Percentiles rank a stretch among this genome's conserved stretches.
These are phyloP conservation scores for Plasmodium sp. DNA, from an alignment of 169 alveolate species.

Conservation along the genomic window DNA sequence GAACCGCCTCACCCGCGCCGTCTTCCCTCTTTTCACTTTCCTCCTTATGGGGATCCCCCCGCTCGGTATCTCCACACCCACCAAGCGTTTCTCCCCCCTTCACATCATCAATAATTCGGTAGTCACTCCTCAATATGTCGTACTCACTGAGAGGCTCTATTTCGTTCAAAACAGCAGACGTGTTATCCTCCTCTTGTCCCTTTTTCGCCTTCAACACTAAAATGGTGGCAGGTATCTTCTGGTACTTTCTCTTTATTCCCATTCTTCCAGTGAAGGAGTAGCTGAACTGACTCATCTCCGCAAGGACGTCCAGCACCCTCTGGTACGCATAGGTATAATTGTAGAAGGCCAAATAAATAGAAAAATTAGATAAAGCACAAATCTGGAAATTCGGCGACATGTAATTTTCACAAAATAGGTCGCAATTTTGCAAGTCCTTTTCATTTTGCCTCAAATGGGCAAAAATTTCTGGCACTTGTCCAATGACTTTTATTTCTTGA, in stretches of 20 bases:
- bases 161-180: slow-evolving; percentile 36
- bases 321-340: slow-evolving; percentile 75
- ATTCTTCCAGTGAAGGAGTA: slow-evolving; percentile 82
- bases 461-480: slow-evolving; percentile 3
- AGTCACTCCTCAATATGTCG: slow-evolving; percentile 64
- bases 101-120: slow-evolving; percentile 4
- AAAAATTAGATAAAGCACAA: slow-evolving; percentile 76
- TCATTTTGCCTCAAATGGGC: slow-evolving; percentile 7
- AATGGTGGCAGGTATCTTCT: slow-evolving; percentile 76
- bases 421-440: slow-evolving; percentile 17
- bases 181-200: slow-evolving; percentile 47
- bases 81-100: not conserved
- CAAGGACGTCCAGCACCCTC: slow-evolving; percentile 31
- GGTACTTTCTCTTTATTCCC: slow-evolving; percentile 84
- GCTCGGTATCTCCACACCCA: not conserved
- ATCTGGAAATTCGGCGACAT: slow-evolving; percentile 72
- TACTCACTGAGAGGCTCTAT: slow-evolving; percentile 64
- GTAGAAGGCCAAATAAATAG: slow-evolving; percentile 77
- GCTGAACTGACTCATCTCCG: slow-evolving; percentile 72
- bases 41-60: not conserved
- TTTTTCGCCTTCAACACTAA: slow-evolving; percentile 76
- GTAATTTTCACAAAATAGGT: slow-evolving; percentile 27
- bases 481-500: slow-evolving; percentile 13
- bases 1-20: not conserved
- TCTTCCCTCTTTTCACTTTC: not conserved